phyloP scores from a whole-genome alignment of 768 basidiomycete species.

The Macrolepiota dolichaula region DNA sequence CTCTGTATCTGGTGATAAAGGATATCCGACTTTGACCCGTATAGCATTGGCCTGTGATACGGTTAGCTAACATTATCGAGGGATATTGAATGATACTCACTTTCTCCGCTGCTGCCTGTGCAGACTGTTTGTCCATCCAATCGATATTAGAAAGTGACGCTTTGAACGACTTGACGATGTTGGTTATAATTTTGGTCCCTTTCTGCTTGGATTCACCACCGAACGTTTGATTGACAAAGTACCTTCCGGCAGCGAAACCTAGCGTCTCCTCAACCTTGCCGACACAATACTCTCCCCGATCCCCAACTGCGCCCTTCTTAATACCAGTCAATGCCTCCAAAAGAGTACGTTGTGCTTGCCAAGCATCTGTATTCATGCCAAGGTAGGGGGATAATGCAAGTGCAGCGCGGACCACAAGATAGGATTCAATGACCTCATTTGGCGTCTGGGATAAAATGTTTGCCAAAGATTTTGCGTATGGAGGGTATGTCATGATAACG shows the following conservation, averaged over 20 bases:
- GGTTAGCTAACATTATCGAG: conserved; percentile 10
- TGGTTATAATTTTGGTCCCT: conserved; percentile 76
- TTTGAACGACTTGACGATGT: conserved; percentile 80
- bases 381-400: conserved; percentile 66
- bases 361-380: conserved; percentile 71
- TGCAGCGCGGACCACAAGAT: conserved; percentile 79
- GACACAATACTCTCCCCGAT: conserved; percentile 83
- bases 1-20: conserved; percentile 78
- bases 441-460: conserved; percentile 65
- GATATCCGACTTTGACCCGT: conserved; percentile 91
- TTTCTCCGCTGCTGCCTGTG: conserved; percentile 81
- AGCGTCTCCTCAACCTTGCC: conserved; percentile 65
- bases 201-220: conserved; percentile 74
- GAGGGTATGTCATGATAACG: conserved; percentile 81
- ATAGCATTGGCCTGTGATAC: conserved; percentile 66
- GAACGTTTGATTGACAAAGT: conserved; percentile 86
- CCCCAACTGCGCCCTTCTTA: conserved; percentile 81
- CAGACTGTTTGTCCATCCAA: conserved; percentile 91
- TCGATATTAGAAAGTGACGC: conserved; percentile 64
- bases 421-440: conserved; percentile 76
- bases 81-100: conserved; percentile 29
- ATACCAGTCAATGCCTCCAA: conserved; percentile 76
- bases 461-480: conserved; percentile 67
- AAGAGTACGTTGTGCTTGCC: conserved; percentile 70
- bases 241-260: conserved; percentile 88